Conservation (phyloP, 306 rosid genomes). For the Begonia fuchsioides region DNA sequence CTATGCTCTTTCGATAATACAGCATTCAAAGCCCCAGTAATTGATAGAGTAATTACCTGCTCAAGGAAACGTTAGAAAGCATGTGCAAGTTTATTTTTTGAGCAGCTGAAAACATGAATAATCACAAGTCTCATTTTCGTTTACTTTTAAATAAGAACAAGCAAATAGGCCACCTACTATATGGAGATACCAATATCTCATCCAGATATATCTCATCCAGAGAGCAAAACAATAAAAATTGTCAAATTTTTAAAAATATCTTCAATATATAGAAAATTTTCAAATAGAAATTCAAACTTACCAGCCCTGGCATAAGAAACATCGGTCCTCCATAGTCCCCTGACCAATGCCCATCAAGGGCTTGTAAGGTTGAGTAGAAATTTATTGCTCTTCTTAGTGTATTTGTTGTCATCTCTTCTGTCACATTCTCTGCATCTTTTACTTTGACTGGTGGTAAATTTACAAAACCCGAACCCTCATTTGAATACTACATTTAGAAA, state of each 20-base stretch:
- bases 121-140: too few species aligned
- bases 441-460: constrained; percentile 48
- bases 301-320: constrained; percentile 92
- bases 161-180: too few species aligned
- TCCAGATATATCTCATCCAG: too few species aligned
- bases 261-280: not conserved
- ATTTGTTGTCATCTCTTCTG: constrained; percentile 31
- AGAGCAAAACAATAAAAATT: not conserved
- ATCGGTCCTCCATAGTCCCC: constrained; percentile 96
- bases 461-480: constrained; percentile 30
- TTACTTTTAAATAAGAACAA: too few species aligned
- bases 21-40: constrained; percentile 66
- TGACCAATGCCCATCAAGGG: constrained; percentile 79
- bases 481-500: constrained; percentile 29
- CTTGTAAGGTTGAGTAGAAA: constrained; percentile 60
- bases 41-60: constrained; percentile 46
- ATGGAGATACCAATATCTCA: not conserved
- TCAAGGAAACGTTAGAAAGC: constrained; percentile 6
- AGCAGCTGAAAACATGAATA: not conserved
- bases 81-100: not conserved
- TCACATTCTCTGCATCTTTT: constrained; percentile 41
- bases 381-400: constrained; percentile 48
- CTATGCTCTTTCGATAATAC: constrained; percentile 60
- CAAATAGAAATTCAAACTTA: constrained; percentile 12
- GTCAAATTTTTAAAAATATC: not conserved